Evolutionary conservation across 202 grass and related monocot species (phyloP).

Genomic region (Alloteropsis angusta): DNA sequence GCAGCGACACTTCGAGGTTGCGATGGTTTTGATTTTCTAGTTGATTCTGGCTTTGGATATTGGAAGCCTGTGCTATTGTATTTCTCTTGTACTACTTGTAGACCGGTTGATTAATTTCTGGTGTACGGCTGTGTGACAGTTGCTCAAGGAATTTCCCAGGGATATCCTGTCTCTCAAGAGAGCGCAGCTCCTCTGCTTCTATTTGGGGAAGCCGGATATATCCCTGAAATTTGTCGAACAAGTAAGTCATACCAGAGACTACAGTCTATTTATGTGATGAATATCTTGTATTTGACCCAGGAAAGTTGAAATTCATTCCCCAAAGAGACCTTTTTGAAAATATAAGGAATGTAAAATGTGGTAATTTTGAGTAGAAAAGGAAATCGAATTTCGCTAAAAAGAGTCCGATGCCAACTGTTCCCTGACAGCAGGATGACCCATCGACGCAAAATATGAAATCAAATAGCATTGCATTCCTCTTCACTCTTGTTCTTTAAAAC

Average conservation of each 20-base stretch:
- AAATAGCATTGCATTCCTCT: neutral
- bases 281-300: neutral
- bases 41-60: neutral
- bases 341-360: neutral
- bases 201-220: slow-evolving; percentile 37
- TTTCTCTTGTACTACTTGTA: neutral
- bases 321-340: neutral
- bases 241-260: slow-evolving; percentile 16
- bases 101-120: neutral
- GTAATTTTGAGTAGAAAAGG: neutral
- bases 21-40: neutral
- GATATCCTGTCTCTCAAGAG: slow-evolving; percentile 63
- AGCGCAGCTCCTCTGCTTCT: slow-evolving; percentile 50
- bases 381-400: neutral
- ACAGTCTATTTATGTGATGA: neutral
- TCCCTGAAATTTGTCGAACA: slow-evolving; percentile 55
- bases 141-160: slow-evolving; percentile 54
- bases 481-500: neutral
- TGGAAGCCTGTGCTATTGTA: neutral
- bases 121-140: slow-evolving; percentile 17
- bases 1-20: slow-evolving; percentile 45
- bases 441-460: neutral
- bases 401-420: neutral
- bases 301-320: neutral
- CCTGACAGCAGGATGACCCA: neutral